Evolutionary conservation across 192 early-diverging fungal species (phyloP), one percentile per base, ranked within the genome.

Genomic region (Helicostylum pulchrum): DNA sequence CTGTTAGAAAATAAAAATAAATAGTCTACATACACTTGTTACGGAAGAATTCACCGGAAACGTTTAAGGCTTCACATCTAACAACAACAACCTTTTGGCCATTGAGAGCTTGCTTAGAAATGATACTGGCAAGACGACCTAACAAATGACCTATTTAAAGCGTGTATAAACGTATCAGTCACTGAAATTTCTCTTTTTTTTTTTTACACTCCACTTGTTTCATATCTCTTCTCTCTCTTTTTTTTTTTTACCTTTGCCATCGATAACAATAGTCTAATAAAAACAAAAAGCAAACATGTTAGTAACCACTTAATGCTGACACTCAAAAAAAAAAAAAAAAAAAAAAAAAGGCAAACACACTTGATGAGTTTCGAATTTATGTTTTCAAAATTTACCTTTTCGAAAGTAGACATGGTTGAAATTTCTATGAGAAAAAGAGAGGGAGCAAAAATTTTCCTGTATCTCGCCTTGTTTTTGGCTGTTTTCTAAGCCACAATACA

Each of bases 1-100:
- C 36, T 39, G 0, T 39, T 0, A 3, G 9, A 39, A 9, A 39
- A 39, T 9, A 9, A 39, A 39, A 39, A 39, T 9, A 39, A 19
- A 19, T n/a, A 26, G 26, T 36, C 32, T 50, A 89, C 85, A 83
- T 84, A 93, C 91, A 85, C 91, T 99, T 99, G 94, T 98, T 97
- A 76, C 97, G 87, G 91, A 97, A 98, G 91, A 94, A 98, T 68
- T 91, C 86, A 70, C 97, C 97, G 69, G 93, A 89, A 62, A 99
- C 92, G 83, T 98, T 97, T 80, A 99, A 86, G 77, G 96, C 96
- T 85, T 99, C 97, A 81, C 93, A 94, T 74, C 97, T 94, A 69
- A 99, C 96, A 75, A 99, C 81, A 70, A 94, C 94, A 70, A 99
- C 87, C 82, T 88, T 90, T 87, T 99, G 95, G 72, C 97, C 97